Percentiles rank a stretch among this genome's conserved stretches.
phyloP scores from a whole-genome alignment of 257 asterid species.

The Solanum appendiculatum region DNA sequence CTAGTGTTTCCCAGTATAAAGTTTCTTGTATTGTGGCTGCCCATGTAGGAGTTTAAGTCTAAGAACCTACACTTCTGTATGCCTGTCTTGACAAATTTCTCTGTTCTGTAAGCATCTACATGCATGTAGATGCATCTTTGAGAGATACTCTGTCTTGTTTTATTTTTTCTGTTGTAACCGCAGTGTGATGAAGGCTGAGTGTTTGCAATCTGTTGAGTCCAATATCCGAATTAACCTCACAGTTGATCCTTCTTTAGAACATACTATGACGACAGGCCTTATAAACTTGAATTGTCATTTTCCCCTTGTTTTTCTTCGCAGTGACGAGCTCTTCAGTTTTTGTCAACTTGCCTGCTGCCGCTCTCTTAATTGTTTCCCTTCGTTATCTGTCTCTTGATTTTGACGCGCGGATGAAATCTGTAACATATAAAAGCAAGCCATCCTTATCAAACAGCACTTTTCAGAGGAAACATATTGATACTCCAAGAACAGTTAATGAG shows the following conservation, averaged over 20 bases:
- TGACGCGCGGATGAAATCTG: constrained; percentile 72
- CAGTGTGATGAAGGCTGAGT: background rate
- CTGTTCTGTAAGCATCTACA: background rate
- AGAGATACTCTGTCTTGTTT: background rate
- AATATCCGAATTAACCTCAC: background rate
- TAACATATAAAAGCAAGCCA: constrained; percentile 58
- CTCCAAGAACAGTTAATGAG: constrained; percentile 19
- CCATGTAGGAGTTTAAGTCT: background rate
- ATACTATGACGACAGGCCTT: background rate
- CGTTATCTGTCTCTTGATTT: constrained; percentile 79
- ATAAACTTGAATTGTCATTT: background rate
- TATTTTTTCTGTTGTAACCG: background rate
- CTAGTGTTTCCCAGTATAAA: background rate
- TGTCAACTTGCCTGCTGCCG: constrained; percentile 85
- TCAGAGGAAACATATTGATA: constrained; percentile 26
- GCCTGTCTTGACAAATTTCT: background rate
- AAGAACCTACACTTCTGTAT: background rate
- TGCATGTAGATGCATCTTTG: background rate
- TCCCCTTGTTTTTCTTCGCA: constrained; percentile 16
- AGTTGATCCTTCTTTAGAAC: background rate
- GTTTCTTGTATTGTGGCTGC: background rate
- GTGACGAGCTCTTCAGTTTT: constrained; percentile 89
- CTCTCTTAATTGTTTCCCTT: constrained; percentile 44
- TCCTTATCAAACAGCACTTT: constrained; percentile 24
- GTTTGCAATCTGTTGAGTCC: background rate